Evolutionary conservation across 2,329 filamentous ascomycete genomes (phyloP), one percentile per base, ranked within the genome.

Genomic region (Cladosporium sp.): DNA sequence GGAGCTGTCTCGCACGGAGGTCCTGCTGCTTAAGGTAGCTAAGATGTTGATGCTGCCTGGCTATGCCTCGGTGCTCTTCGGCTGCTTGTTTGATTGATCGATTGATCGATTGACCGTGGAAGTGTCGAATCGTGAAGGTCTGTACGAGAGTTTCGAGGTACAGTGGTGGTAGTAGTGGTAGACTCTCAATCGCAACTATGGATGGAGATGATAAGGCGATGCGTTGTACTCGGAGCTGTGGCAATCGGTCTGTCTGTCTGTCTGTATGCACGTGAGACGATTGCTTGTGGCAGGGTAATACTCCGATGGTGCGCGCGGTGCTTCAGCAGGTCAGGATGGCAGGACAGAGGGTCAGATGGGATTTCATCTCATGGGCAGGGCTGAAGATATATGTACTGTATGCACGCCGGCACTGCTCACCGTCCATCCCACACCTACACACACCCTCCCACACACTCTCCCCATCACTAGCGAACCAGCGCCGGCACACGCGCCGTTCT

Each of bases 301-400:
- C 56, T 59, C 55, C 29, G 21, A 33, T 18, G 29, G 26, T 29
- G 18, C 35, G 37, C 40, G 37, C 37, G n/a, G 21, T 49, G 57
- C 40, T 61, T 61, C 58, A 50, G 37, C 21, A 50, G 40, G 50
- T 55, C 61, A 63, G 50, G 50, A 63, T 63, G 61, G 50, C 61
- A 63, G 59, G 21, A 8, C 61, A 49, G 50, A 56, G 21, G 50
- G 61, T 63, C 61, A 63, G 61, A 63, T 55, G 61, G 61, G 50
- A 46, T 52, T 21, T 7, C 16, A 29, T 21, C 5, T 7, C 33
- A 35, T 52, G 61, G 61, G 61, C 50, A 63, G 61, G 61, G 61
- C 61, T 63, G 61, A 63, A 40, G 31, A 62, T 53, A 55, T 55
- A 63, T 55, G 61, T 56, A 63, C 59, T 53, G 26, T 46, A 52